Evolutionary conservation across 495 filamentous ascomycete genomes (phyloP).

Genomic region (Hypoxylon lenormandii): DNA sequence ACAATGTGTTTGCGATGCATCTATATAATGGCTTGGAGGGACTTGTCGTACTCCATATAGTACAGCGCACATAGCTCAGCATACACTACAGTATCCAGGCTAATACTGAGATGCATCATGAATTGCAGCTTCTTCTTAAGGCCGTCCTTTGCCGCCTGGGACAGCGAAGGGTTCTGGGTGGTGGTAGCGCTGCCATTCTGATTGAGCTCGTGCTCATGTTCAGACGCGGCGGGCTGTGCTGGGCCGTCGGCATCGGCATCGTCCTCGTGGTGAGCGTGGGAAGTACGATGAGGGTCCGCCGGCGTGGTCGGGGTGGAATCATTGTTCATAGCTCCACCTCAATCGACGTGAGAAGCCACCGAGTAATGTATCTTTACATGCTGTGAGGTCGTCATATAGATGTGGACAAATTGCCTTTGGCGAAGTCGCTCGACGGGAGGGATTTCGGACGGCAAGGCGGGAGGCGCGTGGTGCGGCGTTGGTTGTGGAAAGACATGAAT

Average conservation of each 20-base stretch:
- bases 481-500: constrained; percentile 23
- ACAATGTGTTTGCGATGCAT: neutral
- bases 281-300: constrained; percentile 58
- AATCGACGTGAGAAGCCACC: constrained; percentile 54
- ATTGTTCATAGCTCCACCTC: constrained; percentile 73
- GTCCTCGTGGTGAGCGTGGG: constrained; percentile 46
- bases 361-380: constrained; percentile 48
- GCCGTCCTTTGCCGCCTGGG: constrained; percentile 55
- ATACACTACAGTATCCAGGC: constrained; percentile 83
- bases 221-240: constrained; percentile 43
- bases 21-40: neutral
- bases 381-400: constrained; percentile 47
- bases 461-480: constrained; percentile 26
- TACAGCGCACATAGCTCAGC: constrained; percentile 84
- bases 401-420: constrained; percentile 18
- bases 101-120: constrained; percentile 75
- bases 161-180: constrained; percentile 41
- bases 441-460: constrained; percentile 15
- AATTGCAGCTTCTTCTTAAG: constrained; percentile 71
- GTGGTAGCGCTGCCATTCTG: constrained; percentile 30
- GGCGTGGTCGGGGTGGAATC: constrained; percentile 69
- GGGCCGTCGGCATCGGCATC: constrained; percentile 50
- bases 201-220: constrained; percentile 6
- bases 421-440: constrained; percentile 18
- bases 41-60: constrained; percentile 82